Base-by-base conservation (phyloP, 73 alveolate species). In the Durusdinium trenchii region DNA sequence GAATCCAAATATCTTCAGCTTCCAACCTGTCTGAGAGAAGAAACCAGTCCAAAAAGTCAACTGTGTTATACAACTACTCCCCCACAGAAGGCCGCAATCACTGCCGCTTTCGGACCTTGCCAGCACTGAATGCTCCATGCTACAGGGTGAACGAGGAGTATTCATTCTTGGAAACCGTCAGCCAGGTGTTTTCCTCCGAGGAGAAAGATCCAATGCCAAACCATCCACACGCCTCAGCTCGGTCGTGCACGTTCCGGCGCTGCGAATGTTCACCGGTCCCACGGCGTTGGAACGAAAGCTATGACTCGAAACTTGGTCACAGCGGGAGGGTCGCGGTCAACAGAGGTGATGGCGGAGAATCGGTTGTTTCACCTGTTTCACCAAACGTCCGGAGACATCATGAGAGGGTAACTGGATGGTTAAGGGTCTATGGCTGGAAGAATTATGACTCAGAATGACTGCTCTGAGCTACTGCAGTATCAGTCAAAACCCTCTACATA, bases 141-240 rank as follows among this genome's bases (percentile, higher is more conserved):
- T 81, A 64, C 92, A 42, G 47, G 94, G 62, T 32, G 32, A 67
- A 67, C 43, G 81, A 67, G 42, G 42, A n/a, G 32, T 67, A 9
- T 42, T 67, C 20, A 20, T 26, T 32, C 16, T 32, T n/a, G 42
- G 36, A 26, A 20, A 26, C 16, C 16, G n/a, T 67, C 16, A 83
- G 94, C 94, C 94, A 83, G 23, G 94, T 83, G n/a, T 42, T 32
- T 6, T 51, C 94, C 10, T 14, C 54, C 6, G 75, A 40, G 35
- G 47, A 38, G 45, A 12, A 35, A 3, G 45, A 48, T 47, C 52
- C 94, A 38, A 83, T 57, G 75, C 94, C 94, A 47, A 42, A 81
- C 92, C 92, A 81, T 42, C 92, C 47, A 30, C 92, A 81, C 12
- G 73, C 73, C 73, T 60, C n/a, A n/a, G n/a, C n/a, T n/a, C n/a